Conservation (phyloP, 208 protist species). For the Acanthamoeba lugdunensis region DNA sequence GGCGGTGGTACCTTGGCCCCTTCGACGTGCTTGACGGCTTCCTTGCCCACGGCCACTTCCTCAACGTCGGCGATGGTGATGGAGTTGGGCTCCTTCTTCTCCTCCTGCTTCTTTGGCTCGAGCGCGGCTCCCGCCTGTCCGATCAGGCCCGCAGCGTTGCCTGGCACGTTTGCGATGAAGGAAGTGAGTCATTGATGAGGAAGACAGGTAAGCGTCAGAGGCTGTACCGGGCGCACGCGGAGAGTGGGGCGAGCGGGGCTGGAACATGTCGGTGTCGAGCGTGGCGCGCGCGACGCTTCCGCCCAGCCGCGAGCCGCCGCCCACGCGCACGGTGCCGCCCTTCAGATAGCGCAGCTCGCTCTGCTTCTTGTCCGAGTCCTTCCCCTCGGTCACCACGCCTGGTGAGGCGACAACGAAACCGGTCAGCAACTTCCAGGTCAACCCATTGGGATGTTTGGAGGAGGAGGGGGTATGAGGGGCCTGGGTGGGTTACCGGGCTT, state of each 20-base stretch:
- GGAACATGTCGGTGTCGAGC: not conserved
- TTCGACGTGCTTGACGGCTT: slow-evolving; percentile 30
- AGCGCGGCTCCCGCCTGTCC: not conserved
- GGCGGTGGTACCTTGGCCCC: not conserved
- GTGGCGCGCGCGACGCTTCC: not conserved
- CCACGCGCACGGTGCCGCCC: slow-evolving; percentile 37
- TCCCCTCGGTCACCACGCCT: not conserved
- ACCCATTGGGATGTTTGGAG: too few relatives aligned
- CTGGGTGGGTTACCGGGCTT: not conserved
- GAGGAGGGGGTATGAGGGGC: not conserved
- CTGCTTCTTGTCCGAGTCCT: slow-evolving; percentile 16
- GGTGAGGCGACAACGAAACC: too few relatives aligned
- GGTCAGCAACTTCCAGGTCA: too few relatives aligned
- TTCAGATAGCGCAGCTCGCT: slow-evolving; percentile 50
- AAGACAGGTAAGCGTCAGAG: too few relatives aligned
- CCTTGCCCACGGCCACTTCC: slow-evolving; percentile 47
- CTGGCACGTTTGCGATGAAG: not conserved
- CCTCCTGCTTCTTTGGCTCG: not conserved
- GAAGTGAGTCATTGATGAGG: not conserved
- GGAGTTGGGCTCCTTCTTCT: not conserved
- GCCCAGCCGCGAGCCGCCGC: not conserved
- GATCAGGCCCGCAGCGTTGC: not conserved
- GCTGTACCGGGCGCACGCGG: not conserved
- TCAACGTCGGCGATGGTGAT: slow-evolving; percentile 48
- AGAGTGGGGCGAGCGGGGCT: too few relatives aligned